Evolutionary conservation across 2,329 filamentous ascomycete species (phyloP).

Genomic region (Gaeumannomyces sp.): DNA sequence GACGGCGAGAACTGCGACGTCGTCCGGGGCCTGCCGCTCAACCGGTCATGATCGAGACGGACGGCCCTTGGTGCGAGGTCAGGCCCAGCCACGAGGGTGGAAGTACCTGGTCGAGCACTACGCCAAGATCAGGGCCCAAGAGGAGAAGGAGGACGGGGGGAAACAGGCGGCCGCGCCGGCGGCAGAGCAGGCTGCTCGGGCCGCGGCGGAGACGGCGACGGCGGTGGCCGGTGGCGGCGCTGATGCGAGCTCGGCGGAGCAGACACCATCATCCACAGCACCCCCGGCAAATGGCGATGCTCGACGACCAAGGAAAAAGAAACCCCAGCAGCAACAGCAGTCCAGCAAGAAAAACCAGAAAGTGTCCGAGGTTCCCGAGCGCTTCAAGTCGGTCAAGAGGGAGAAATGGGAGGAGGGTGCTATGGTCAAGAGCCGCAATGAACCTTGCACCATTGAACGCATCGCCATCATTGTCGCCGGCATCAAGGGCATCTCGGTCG

Average conservation of each 20-base stretch:
- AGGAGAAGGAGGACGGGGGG: conserved; percentile 19
- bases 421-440: conserved; percentile 94
- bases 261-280: conserved; percentile 8
- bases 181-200: conserved; percentile 12
- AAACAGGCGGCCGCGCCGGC: conserved; percentile 18
- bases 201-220: conserved; percentile 11
- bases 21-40: conserved; percentile 70
- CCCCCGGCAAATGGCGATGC: neutral
- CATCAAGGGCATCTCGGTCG: conserved; percentile 72
- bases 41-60: conserved; percentile 90
- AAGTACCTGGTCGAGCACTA: conserved; percentile 51
- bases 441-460: conserved; percentile 78
- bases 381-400: conserved; percentile 86
- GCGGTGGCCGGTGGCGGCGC: conserved; percentile 7
- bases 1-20: conserved; percentile 85
- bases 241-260: neutral
- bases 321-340: conserved; percentile 29
- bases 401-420: conserved; percentile 84
- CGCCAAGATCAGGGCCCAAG: conserved; percentile 20
- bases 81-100: conserved; percentile 77
- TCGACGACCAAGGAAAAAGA: conserved; percentile 14
- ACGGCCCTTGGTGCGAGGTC: conserved; percentile 97
- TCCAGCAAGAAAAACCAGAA: conserved; percentile 49
- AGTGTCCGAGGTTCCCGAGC: conserved; percentile 59
- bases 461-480: conserved; percentile 85